Conservation (phyloP, 192 early-diverging fungal genomes). For the Allomyces macrogynus region DNA sequence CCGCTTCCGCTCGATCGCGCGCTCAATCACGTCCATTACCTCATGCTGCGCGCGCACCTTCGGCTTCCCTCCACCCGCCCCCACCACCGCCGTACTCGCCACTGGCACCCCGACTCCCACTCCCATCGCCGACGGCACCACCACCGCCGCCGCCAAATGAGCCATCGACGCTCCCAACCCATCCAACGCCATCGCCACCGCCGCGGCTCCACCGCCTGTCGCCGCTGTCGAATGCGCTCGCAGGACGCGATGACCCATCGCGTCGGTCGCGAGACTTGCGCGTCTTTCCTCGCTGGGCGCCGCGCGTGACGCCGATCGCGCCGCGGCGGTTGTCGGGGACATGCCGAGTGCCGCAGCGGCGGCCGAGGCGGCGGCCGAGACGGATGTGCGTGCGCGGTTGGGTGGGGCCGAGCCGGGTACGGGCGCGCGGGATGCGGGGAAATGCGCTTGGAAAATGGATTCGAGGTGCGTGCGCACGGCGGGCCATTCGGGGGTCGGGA, state of each 20-base stretch:
- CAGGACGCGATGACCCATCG: background rate
- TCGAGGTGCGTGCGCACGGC: background rate
- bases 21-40: background rate
- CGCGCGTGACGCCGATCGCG: too few relatives aligned
- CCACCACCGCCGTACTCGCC: background rate
- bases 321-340: too few relatives aligned
- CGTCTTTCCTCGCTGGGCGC: too few relatives aligned
- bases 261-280: too few relatives aligned
- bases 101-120: background rate
- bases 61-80: background rate
- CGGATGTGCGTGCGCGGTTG: background rate
- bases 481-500: background rate
- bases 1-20: background rate
- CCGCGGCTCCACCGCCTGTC: background rate
- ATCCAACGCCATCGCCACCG: background rate
- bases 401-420: background rate
- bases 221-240: background rate
- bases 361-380: background rate
- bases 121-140: background rate
- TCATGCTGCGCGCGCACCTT: background rate
- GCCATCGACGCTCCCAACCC: background rate
- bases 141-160: background rate
- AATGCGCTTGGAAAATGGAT: background rate
- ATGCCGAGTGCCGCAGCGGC: background rate
- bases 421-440: background rate